Evolutionary conservation across 768 basidiomycete genomes (phyloP), one percentile per base, ranked within the genome.

Genomic region (Rhodotorula sphaerocarpa): DNA sequence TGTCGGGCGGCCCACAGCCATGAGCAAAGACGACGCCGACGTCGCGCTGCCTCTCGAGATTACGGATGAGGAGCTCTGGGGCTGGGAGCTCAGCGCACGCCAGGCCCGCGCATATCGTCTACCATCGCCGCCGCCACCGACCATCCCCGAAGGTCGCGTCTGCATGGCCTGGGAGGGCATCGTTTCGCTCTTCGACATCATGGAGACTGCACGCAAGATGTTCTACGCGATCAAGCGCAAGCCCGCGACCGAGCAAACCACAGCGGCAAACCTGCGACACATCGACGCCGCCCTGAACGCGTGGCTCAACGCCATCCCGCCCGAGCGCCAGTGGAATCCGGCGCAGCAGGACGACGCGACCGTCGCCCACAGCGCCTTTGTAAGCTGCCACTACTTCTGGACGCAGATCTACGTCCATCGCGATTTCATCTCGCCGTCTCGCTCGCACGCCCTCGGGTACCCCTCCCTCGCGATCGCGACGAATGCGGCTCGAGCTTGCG

Each of bases 401-500:
- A 66, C 67, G 41, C 74, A 75, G 69, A 48, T 31, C 27, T 14
- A n/a, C 10, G 31, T 87, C 43, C 87, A 89, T 73, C 83, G 87
- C 4, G 84, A 86, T 0, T 88, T 87, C 75, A 83, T 90, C 59
- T 63, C 63, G 27, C 70, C 70, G 10, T n/a, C 47, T 11, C 59
- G 63, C 1, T 48, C 55, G 0, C 34, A 44, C 27, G 36, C 56
- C 4, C 60, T 68, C 45, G 41, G 57, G 20, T 82, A 84, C 71
- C 85, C 85, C 15, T 86, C 84, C 0, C 78, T 86, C 27, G 84
- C 86, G 0, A 87, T 86, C 57, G 88, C 85, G 73, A 83, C 85
- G n/a, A 90, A 89, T 63, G 81, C 89, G 1, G 86, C 89, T 3
- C 79, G 87, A 12, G 87, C 86, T 2, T 84, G 82, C 61, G 82